Evolutionary conservation across 2,329 filamentous ascomycete species (phyloP), one percentile per base, ranked within the genome.

Genomic region (Pezicula radicicola): DNA sequence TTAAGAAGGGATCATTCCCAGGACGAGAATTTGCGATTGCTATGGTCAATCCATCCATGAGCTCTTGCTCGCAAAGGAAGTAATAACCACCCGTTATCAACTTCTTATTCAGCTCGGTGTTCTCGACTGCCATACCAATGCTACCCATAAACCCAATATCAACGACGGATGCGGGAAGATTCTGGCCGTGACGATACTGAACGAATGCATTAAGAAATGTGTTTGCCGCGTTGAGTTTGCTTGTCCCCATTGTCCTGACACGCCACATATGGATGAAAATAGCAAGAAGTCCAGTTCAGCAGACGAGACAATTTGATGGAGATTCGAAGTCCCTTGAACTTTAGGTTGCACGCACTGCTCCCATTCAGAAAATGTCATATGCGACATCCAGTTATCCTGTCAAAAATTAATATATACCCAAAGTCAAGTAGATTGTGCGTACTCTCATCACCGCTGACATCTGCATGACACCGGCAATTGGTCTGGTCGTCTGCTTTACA

Each of bases 131-230:
- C 48, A 66, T 70, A 1, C 75, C 74, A 4, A 70, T 61, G 5
- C 68, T 73, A 3, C 66, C 63, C 8, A 85, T 72, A 1, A 73
- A 72, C 0, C 79, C 79, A 13, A 85, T 66, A 58, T 84, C 74
- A 2, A 86, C 68, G 0, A 73, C 73, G 0, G 75, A 70, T 21
- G 74, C 76, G 3, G 73, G 67, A 2, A 77, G 63, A 2, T 75
- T 74, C 21, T 63, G 63, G 1, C 61, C 61, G 0, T 67, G 65
- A 3, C 76, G 69, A 54, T 74, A 66, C 19, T 69, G 66, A 3
- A 65, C 68, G 25, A 76, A 68, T 4, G 67, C 60, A 35, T 75
- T 69, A 13, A 77, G 66, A 65, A 74, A 79, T 30, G 70, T 70
- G 59, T 79, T 79, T 1, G 60, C 71, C 1, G 69, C 63, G 66